Base-by-base conservation (phyloP, 225 moss, liverwort and hornwort species). In the Ulota crispa region DNA sequence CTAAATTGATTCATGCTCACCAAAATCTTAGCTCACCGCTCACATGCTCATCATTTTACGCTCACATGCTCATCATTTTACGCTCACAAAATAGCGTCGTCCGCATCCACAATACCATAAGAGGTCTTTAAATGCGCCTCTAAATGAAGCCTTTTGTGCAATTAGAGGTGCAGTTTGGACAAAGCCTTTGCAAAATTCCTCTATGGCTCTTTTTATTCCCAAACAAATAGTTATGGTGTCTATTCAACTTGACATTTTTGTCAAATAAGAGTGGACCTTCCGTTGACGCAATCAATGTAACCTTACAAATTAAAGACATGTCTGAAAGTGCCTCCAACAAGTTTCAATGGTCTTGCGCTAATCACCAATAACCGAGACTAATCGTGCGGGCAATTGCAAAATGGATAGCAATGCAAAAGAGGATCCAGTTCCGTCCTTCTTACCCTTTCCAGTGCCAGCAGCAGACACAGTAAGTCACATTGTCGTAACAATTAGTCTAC, bases 391-490 rank as follows among this genome's bases (percentile, higher is more conserved):
- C 8, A 2, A 45, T 39, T 24, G 23, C 31, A 24, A n/a, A 45
- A 80, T 80, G 80, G 80, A 72, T 36, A 66, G 66, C n/a, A 66
- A 6, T 39, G 81, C 31, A 1, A 67, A 74, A 55, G 42, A 66
- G 15, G 66, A 66, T 31, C 43, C 32, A 1, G 19, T 81, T 23
- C 57, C 81, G 3, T 65, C 81, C 2, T 43, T 75, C 43, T 4
- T 67, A 3, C 81, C 67, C 0, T 56, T 30, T 32, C n/a, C 65
- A 0, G 56, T 81, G 56, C 74, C 81, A 15, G 0, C 81, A 21
- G 52, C 81, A 5, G 81, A 81, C 24, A 81, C 74, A n/a, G 81
- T 74, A 56, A 80, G 62, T 8, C 10, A 64, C 7, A 34, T 32
- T 23, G 21, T 50, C 31, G 1, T 18, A 0, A 63, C 5, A 23